Base-by-base conservation (phyloP, 805 yeast genomes). In the Hanseniaspora clermontiae region DNA sequence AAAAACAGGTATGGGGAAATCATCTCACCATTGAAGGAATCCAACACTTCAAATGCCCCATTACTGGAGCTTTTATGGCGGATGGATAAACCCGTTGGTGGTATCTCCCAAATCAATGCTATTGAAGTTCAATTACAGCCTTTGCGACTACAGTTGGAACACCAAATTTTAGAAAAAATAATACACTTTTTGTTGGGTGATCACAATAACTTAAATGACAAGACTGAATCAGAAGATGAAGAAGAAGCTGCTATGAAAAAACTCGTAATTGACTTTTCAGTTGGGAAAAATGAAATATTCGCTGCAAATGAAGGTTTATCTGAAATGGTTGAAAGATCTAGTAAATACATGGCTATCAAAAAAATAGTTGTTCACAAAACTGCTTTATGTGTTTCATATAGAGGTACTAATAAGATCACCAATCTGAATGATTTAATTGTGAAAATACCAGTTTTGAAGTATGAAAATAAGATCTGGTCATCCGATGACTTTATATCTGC, bases 281-380 rank as follows among this genome's bases (percentile, higher is more conserved):
- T 4, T 14, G 38, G 19, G 6, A 46, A 51, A 4, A 37, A 31
- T 8, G 52, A 43, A 24, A 5, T 48, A 1, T 24, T 20, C 3
- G 10, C 46, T 27, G 27, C 53, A 2, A 49, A 42, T 2, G 67
- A 66, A 24, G 77, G 74, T 45, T 68, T 79, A 27, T 67, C 77
- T n/a, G 74, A 77, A 58, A 87, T 89, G 95, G 74, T 87, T 8
- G 68, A 72, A 49, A 72, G 96, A 43, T 87, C 96, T 0, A 77
- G 85, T 46, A 77, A 77, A 43, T 86, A 77, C 65, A 74, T 83
- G 65, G 82, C 83, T 62, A 79, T 89, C 43, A 75, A 77, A 24
- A 70, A 74, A 17, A 74, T 87, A 47, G 70, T 72, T n/a, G 68
- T 83, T 27, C 67, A 71, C 14, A 69, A 72, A 32, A 70, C 79